phyloP scores from a whole-genome alignment of 495 filamentous ascomycete genomes.

The Cenococcum geophilum region DNA sequence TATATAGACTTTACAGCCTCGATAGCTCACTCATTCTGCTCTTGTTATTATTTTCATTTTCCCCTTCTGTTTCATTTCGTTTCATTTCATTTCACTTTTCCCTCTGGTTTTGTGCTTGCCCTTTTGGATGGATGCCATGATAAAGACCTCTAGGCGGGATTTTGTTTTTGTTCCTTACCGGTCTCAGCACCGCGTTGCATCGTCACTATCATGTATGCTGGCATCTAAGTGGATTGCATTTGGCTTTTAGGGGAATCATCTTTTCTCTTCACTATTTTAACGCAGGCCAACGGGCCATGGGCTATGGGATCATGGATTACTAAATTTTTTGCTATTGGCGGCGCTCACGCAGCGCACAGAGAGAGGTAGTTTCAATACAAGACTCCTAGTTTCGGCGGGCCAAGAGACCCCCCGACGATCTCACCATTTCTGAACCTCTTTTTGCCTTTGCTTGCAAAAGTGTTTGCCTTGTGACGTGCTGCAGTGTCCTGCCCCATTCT shows the following conservation, averaged over 20 bases:
- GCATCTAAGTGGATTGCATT: constrained; percentile 2
- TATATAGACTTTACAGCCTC: neutral
- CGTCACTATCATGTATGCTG: neutral
- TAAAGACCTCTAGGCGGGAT: neutral
- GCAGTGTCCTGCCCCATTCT: too few species aligned
- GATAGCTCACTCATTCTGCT: neutral
- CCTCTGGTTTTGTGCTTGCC: neutral
- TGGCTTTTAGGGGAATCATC: neutral
- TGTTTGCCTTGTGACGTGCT: too few species aligned
- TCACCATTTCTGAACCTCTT: too few species aligned
- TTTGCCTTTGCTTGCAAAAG: too few species aligned
- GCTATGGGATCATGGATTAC: too few species aligned
- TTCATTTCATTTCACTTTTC: neutral
- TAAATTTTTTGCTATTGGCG: too few species aligned
- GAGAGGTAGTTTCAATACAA: too few species aligned
- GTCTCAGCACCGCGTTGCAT: neutral
- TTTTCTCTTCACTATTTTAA: too few species aligned
- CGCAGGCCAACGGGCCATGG: too few species aligned
- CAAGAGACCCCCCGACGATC: too few species aligned
- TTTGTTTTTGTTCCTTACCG: neutral
- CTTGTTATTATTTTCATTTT: neutral
- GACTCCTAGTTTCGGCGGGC: too few species aligned
- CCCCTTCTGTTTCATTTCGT: neutral
- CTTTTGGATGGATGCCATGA: neutral
- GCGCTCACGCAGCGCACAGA: too few species aligned